Percentiles rank a stretch among this genome's conserved stretches.
These are phyloP conservation scores for Monosporozyma solicola DNA, from an alignment of 805 yeast genomes.

Conservation along the genomic window DNA sequence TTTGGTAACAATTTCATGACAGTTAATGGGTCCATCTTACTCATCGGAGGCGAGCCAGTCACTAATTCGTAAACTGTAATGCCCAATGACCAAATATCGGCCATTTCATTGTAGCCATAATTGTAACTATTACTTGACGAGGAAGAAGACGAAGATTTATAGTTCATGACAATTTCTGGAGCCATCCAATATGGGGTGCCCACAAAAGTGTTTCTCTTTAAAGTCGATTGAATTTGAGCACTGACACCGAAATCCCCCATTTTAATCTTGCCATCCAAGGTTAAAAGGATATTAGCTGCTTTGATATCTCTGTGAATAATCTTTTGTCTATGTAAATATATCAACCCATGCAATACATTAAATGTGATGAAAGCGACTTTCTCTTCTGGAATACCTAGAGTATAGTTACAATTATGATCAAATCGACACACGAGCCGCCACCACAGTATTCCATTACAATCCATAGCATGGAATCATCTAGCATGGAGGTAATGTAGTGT, in stretches of 20 bases:
- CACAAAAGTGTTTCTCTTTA: slow-evolving; percentile 66
- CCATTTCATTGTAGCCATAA: slow-evolving; percentile 69
- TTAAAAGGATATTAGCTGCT: slow-evolving; percentile 77
- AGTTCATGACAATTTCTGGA: slow-evolving; percentile 69
- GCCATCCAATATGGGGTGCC: slow-evolving; percentile 99
- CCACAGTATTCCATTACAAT: slow-evolving; percentile 94
- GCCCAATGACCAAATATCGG: slow-evolving; percentile 95
- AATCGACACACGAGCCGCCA: slow-evolving; percentile 83
- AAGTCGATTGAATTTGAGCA: slow-evolving; percentile 66
- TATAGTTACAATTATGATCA: slow-evolving; percentile 40
- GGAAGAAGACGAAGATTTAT: background rate
- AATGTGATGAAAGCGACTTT: slow-evolving; percentile 52
- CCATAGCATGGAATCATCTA: slow-evolving; percentile 65
- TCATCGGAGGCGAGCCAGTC: slow-evolving; percentile 73
- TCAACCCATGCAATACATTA: slow-evolving; percentile 61
- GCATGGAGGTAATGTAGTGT: slow-evolving; percentile 51
- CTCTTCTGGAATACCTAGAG: slow-evolving; percentile 31
- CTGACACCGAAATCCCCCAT: slow-evolving; percentile 92
- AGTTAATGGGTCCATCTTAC: slow-evolving; percentile 66
- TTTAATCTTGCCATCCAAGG: slow-evolving; percentile 61
- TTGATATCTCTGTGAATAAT: slow-evolving; percentile 87
- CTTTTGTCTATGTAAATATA: slow-evolving; percentile 62
- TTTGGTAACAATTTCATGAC: slow-evolving; percentile 45
- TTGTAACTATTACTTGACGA: slow-evolving; percentile 12
- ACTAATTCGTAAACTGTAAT: slow-evolving; percentile 82